These are phyloP conservation scores for Ramaria sp. DNA, from an alignment of 768 basidiomycete genomes.

Conservation along the genomic window DNA sequence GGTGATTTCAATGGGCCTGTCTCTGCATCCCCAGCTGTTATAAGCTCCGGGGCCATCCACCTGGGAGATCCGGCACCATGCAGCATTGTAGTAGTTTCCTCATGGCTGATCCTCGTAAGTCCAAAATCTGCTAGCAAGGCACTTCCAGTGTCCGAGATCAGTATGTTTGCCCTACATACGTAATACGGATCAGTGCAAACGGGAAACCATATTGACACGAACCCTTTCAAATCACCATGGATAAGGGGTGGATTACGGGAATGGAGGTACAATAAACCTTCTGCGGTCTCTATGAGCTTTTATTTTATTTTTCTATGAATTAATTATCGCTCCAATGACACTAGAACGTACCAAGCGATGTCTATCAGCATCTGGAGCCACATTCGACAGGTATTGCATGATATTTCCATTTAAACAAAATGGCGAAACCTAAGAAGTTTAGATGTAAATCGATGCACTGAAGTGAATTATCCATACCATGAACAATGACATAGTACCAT, in stretches of 20 bases:
- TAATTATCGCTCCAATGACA: not conserved
- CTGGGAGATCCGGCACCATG: slow-evolving; percentile 18
- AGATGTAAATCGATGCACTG: not conserved
- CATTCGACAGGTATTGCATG: slow-evolving; percentile 13
- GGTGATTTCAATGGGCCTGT: not conserved
- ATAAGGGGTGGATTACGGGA: slow-evolving; percentile 26
- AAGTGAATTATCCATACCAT: not conserved
- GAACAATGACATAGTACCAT: slow-evolving; percentile 9
- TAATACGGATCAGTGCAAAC: slow-evolving; percentile 9
- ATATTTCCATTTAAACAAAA: slow-evolving; percentile 18
- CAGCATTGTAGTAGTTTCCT: slow-evolving; percentile 16
- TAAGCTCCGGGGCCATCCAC: slow-evolving; percentile 25
- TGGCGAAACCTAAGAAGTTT: slow-evolving; percentile 11
- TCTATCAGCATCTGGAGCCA: not conserved
- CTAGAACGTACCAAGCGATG: not conserved
- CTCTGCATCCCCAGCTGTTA: slow-evolving; percentile 5
- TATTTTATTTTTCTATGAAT: not conserved
- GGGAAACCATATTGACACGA: not conserved
- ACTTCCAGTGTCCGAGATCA: slow-evolving; percentile 27
- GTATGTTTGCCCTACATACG: slow-evolving; percentile 34
- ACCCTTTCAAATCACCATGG: slow-evolving; percentile 21
- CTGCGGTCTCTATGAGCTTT: slow-evolving; percentile 33
- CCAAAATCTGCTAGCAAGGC: slow-evolving; percentile 45
- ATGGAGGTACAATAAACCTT: slow-evolving; percentile 34
- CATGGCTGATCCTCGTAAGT: slow-evolving; percentile 18